phyloP scores from a whole-genome alignment of 305 asterid genomes.

The Solanum hybrid region DNA sequence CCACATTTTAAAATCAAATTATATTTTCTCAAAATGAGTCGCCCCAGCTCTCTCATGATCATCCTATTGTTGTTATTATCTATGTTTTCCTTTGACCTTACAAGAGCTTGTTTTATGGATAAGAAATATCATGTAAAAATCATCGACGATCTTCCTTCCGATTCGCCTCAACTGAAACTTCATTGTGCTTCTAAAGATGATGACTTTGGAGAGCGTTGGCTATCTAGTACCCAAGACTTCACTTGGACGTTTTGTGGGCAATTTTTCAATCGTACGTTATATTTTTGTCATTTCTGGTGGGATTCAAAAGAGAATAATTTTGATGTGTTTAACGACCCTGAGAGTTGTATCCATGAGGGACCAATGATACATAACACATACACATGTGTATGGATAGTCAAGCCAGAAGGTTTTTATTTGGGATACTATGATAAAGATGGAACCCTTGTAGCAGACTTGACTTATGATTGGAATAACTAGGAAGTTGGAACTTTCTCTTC shows the following conservation, averaged over 20 bases:
- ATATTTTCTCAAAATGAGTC: neutral
- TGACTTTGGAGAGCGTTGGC: neutral
- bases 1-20: neutral
- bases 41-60: neutral
- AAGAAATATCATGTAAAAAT: neutral
- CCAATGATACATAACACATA: neutral
- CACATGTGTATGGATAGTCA: neutral
- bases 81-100: neutral
- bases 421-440: neutral
- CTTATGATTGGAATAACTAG: neutral
- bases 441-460: neutral
- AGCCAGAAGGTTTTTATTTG: neutral
- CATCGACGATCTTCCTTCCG: neutral
- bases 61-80: neutral
- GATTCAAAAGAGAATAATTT: neutral
- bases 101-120: neutral
- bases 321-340: neutral
- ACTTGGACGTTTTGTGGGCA: neutral
- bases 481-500: neutral
- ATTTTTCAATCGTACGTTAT: neutral
- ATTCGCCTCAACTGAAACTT: neutral
- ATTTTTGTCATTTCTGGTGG: neutral
- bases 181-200: neutral
- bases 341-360: neutral
- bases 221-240: neutral